Evolutionary conservation across 371 early-diverging fungal species (phyloP).

Genomic region (Mucor velutinosus): DNA sequence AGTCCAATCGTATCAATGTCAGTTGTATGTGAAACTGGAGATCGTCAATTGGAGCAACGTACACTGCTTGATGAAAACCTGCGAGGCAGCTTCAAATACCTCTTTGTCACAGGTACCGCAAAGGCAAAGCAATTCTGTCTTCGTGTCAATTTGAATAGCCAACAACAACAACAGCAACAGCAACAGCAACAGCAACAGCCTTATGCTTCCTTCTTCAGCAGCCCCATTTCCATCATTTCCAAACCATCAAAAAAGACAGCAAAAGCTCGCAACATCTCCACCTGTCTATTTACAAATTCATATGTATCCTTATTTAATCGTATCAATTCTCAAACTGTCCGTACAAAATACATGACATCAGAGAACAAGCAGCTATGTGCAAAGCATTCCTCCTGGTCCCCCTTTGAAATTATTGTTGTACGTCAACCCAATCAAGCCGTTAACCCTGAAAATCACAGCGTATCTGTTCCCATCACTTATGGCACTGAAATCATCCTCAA

Average conservation of each 20-base stretch:
- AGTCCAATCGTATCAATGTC: constrained; percentile 65
- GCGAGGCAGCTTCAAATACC: constrained; percentile 64
- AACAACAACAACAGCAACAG: constrained; percentile 7
- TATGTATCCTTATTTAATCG: constrained; percentile 77
- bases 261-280: constrained; percentile 76
- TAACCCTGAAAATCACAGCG: constrained; percentile 33
- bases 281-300: constrained; percentile 73
- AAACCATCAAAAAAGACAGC: constrained; percentile 88
- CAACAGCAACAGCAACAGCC: constrained; percentile 14
- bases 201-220: constrained; percentile 66
- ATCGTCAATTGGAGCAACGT: constrained; percentile 52
- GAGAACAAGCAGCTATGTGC: constrained; percentile 62
- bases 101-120: constrained; percentile 78
- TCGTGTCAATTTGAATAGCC: constrained; percentile 38
- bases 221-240: constrained; percentile 79
- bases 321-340: constrained; percentile 88
- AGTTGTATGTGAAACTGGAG: constrained; percentile 54
- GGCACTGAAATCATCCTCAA: constrained; percentile 77
- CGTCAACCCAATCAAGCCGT: constrained; percentile 45
- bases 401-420: constrained; percentile 71
- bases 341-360: constrained; percentile 79
- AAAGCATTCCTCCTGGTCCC: constrained; percentile 78
- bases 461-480: constrained; percentile 64
- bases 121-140: constrained; percentile 81
- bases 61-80: constrained; percentile 56